Conservation (phyloP, 2,329 filamentous ascomycete genomes). For the Hymenoscyphus infarciens region DNA sequence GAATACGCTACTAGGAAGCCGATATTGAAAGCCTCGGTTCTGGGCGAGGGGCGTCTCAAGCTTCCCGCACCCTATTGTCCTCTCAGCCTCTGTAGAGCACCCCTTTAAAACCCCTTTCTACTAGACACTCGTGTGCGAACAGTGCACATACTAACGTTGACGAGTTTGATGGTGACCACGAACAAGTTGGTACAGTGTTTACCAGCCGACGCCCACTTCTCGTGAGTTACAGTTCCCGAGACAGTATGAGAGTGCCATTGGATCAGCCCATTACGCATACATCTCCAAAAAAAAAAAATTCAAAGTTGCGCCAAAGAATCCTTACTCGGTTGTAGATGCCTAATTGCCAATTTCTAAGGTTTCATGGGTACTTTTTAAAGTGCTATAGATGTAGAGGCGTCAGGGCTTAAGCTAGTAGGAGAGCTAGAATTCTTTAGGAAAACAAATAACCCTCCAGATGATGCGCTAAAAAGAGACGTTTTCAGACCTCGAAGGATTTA, state of each 20-base stretch:
- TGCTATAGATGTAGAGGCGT: no score
- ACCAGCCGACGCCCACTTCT: slow-evolving; percentile 1
- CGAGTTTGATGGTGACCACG: background rate
- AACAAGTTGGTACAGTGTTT: background rate
- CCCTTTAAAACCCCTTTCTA: background rate
- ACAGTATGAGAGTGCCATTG: background rate
- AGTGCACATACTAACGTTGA: background rate
- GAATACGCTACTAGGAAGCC: background rate
- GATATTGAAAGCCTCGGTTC: background rate
- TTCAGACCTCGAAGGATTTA: no score
- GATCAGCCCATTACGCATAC: background rate
- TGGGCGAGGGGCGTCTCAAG: background rate
- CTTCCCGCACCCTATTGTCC: background rate
- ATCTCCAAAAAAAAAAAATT: background rate
- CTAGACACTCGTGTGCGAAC: background rate
- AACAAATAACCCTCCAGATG: no score
- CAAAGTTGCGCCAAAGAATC: background rate
- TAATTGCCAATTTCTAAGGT: no score
- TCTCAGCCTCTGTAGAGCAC: background rate
- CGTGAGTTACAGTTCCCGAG: background rate
- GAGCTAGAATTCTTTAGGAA: no score
- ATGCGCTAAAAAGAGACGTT: no score
- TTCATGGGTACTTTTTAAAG: no score
- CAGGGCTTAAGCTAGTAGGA: no score
- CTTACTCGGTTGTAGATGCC: background rate